Evolutionary conservation across 257 asterid genomes (phyloP), one percentile per base, ranked within the genome.

Genomic region (Solanum sitiens): DNA sequence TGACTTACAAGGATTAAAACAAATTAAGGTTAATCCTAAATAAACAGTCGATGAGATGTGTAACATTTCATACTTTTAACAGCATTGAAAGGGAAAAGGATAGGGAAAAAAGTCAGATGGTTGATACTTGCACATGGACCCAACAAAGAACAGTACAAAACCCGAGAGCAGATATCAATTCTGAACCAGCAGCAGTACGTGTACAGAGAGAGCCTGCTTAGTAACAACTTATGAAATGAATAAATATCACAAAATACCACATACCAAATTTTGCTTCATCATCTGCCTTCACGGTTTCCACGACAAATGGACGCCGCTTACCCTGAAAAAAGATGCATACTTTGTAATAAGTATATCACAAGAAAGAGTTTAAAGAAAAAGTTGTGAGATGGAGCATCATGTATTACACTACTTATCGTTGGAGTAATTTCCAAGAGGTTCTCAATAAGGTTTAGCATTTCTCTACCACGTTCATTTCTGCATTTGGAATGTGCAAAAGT

Each of bases 241-340:
- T 35, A 45, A 35, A 33, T 70, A 15, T 27, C 42, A 68, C 72
- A 50, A 33, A 37, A 50, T 40, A n/a, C 30, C 33, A 77, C 91
- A 25, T 94, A 97, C 99, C 99, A 77, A 97, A 89, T 92, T 97
- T 97, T 61, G 98, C 99, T 77, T 85, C 86, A 90, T 97, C 99
- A 88, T 97, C 99, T 42, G 99, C 99, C 93, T 95, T 97, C 87
- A 95, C 99, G 9, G 99, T 97, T 92, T 93, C 98, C 86, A 92
- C 89, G 83, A 97, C 99, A 90, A 97, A 95, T 42, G 99, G 98
- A 61, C 94, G 95, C 86, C 99, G 93, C 25, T 92, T 92, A 70
- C 99, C 99, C 99, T 95, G 93, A 73, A 89, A 88, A 33, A 86
- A 77, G 71, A 86, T 71, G 47, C n/a, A 30, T 20, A 32, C 45